Base-by-base conservation (phyloP, 2,329 filamentous ascomycete genomes). In the Incumbomyces lentus region DNA sequence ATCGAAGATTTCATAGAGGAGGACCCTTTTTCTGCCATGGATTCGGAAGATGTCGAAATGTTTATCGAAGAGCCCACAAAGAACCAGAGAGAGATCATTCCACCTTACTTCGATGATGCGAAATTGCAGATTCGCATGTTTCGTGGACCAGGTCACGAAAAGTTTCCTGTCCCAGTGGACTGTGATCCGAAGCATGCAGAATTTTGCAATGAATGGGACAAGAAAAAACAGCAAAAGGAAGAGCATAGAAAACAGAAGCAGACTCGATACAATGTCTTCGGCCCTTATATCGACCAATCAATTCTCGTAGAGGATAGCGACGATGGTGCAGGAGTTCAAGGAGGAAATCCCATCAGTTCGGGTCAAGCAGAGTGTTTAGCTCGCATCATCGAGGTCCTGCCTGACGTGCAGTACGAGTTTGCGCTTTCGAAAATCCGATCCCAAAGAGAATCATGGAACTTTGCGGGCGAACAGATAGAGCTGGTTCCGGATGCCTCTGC, bases 331-430 rank as follows among this genome's bases (percentile, higher is more conserved):
- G 10, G 14, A n/a, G 12, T 3, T 31, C 17, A 40, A 16, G 31
- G 6, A 12, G 29, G 6, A 26, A 8, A 26, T 26, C 8, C 40
- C 38, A 2, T 30, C 35, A 38, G 38, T 16, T 3, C 33, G 22
- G 31, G 33, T 19, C 47, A 53, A 32, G 35, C 50, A 11, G 17
- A 44, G 33, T 59, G 63, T 41, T 57, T 71, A 14, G 51, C 54
- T 7, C 56, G 60, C n/a, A 55, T 74, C 14, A 32, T 68, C 3
- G 56, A 59, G 10, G 53, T 74, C 7, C 73, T 75, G 45, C 72
- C 72, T 7, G 69, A 68, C 40, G 70, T 74, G 34, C 66, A 65
- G 45, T 63, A 59, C 17, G 57, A 64, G 10, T 64, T 70, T 53
- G 63, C 73, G 17, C 53, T 40, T 36, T 40, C 45, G 29, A 50